Evolutionary conservation across 2,329 filamentous ascomycete genomes (phyloP), one percentile per base, ranked within the genome.

Genomic region (Claviceps africana): DNA sequence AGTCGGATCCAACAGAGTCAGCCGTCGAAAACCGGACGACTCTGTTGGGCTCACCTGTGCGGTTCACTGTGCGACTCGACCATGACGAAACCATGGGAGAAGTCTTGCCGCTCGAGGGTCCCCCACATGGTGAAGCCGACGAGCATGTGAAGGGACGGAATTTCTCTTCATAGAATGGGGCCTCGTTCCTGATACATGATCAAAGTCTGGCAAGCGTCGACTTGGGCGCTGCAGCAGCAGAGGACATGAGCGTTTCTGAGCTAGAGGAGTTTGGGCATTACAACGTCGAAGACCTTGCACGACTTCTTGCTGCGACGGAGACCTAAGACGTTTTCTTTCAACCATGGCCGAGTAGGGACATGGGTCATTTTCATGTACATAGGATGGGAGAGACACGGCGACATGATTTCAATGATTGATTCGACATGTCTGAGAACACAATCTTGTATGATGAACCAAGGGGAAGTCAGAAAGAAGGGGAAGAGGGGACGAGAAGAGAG

Each of bases 201-300:
- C 31, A 44, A 37, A 42, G 37, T 35, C 49, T 50, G 56, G 52
- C 55, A 57, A 56, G 56, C 53, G 56, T 53, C 55, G 47, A 39
- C 44, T 54, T 50, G 30, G 40, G 53, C 44, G 43, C 39, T 21
- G 28, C 35, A 13, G 21, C 33, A 25, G 50, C 25, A 10, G 45
- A 48, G 21, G 31, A 51, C 31, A 40, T 47, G 19, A 44, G 40
- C n/a, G 19, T 58, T 48, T 56, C 59, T n/a, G 62, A 59, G 44
- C 56, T 59, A 35, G 63, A 63, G 54, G 58, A 55, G 30, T 61
- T 66, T 51, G 61, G 64, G 53, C 54, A 62, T 30, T 54, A 64
- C 53, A 59, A 63, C 51, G 50, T 61, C 50, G 59, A 60, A 44
- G 61, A 63, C 22, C 48, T 64, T 53, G 54, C 56, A 53, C 58